Base-by-base conservation (phyloP, 768 basidiomycete genomes). In the Tremella fuciformis region DNA sequence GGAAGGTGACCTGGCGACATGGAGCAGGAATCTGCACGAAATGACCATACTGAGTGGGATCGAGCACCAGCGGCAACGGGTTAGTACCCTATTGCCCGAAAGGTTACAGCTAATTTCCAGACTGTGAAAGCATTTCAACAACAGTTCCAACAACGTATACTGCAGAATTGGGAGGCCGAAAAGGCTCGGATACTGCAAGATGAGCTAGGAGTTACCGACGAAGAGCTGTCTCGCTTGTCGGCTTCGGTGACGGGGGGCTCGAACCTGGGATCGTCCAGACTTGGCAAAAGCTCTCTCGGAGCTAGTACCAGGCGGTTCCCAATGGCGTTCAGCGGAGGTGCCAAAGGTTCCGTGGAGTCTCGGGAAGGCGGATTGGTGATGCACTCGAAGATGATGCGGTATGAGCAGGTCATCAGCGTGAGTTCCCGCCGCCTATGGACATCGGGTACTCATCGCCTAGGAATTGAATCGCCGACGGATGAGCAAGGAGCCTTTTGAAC, bases 381-480 rank as follows among this genome's bases (percentile, higher is more conserved):
- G 71, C 75, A 69, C 59, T 71, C 61, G 55, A 71, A 70, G 69
- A 72, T 97, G 92, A 90, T 97, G 88, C 86, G 85, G 13, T 99
- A 97, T 75, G 89, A 93, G 79, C 84, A 85, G 49, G 86, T 88
- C 29, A 80, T 97, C 42, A 80, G 89, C 21, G 79, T 97, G 51
- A 92, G 96, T 78, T 77, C 11, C 42, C 39, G 15, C 52, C 18
- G 38, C 11, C 51, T 11, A 15, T 19, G 44, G 44, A 34, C n/a
- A 13, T 22, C 55, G 16, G 34, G 18, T 22, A 9, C 51, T n/a
- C 9, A 50, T 46, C n/a, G 13, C 15, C 47, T 26, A 75, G 74
- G 55, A 63, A 8, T 55, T 76, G 8, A 76, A 76, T 53, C 55
- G 60, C 29, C 48, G 53, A 29, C 53, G 74, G 39, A 55, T 67